phyloP scores from a whole-genome alignment of 805 yeast genomes.

The Ogataea philodendri region DNA sequence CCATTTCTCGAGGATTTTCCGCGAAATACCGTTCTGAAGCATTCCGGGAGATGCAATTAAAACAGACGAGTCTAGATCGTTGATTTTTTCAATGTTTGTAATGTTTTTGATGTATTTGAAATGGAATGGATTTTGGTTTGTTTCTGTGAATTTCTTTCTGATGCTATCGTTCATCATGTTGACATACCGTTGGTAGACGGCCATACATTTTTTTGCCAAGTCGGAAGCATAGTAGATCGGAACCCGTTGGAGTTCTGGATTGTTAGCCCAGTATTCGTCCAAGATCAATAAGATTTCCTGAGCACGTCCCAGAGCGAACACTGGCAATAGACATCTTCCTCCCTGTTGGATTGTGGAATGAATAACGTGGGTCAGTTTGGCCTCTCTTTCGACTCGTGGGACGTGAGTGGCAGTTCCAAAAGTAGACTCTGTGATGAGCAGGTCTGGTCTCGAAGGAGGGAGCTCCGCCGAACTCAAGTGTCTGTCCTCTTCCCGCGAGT shows the following conservation, averaged over 20 bases:
- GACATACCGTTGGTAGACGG: constrained; percentile 93
- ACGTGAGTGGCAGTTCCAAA: constrained; percentile 98
- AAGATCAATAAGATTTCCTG: constrained; percentile 87
- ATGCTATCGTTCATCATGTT: constrained; percentile 96
- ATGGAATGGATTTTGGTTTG: constrained; percentile 84
- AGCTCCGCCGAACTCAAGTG: constrained; percentile 95
- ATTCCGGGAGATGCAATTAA: constrained; percentile 97
- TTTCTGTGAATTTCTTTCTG: constrained; percentile 68
- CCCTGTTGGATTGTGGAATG: constrained; percentile 84
- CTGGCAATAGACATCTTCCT: constrained; percentile 90
- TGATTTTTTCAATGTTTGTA: constrained; percentile 76
- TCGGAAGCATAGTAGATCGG: constrained; percentile 90
- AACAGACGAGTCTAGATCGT: constrained; percentile 94
- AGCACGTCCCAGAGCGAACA: constrained; percentile 94
- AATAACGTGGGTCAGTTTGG: constrained; percentile 72
- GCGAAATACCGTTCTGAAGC: constrained; percentile 93
- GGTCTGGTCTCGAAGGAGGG: constrained; percentile 83
- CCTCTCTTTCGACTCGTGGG: constrained; percentile 82
- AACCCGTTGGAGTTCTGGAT: constrained; percentile 76
- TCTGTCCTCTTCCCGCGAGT: constrained; percentile 92
- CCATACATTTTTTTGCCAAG: constrained; percentile 93
- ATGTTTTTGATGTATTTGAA: constrained; percentile 82
- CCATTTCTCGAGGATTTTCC: constrained; percentile 92
- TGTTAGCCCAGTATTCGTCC: constrained; percentile 91
- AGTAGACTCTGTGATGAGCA: constrained; percentile 90